Percentiles rank a stretch among this genome's conserved stretches.
phyloP scores from a whole-genome alignment of 2,329 filamentous ascomycete genomes.

The Scytalidium sp. region DNA sequence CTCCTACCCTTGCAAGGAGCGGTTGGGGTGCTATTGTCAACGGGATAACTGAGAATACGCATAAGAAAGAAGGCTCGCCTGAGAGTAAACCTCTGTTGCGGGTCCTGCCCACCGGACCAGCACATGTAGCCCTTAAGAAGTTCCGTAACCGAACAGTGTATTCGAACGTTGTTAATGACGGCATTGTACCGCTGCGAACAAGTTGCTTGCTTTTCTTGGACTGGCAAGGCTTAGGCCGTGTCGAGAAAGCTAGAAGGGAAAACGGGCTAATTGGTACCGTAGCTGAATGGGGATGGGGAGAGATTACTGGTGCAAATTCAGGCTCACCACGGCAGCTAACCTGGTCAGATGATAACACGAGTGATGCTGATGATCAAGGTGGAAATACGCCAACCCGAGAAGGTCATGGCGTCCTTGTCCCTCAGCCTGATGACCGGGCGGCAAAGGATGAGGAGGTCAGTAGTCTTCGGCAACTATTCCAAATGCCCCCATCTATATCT shows the following conservation, averaged over 20 bases:
- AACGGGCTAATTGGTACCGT: constrained; percentile 91
- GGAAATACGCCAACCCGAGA: constrained; percentile 40
- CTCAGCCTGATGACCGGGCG: constrained; percentile 65
- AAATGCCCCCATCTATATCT: not conserved
- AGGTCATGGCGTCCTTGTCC: constrained; percentile 52
- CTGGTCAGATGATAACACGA: constrained; percentile 17
- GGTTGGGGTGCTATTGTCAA: constrained; percentile 88
- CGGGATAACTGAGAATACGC: constrained; percentile 68
- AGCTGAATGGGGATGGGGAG: constrained; percentile 91
- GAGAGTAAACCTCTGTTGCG: constrained; percentile 85
- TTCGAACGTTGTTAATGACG: constrained; percentile 96
- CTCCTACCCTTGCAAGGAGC: constrained; percentile 78
- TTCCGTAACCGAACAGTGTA: constrained; percentile 92
- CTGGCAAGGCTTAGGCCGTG: constrained; percentile 89
- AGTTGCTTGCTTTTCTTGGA: constrained; percentile 96
- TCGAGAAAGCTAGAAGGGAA: constrained; percentile 90
- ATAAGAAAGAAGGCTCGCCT: constrained; percentile 61
- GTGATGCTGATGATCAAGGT: constrained; percentile 23
- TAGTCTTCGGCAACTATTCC: constrained; percentile 47
- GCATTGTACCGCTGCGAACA: constrained; percentile 90
- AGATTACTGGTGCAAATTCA: constrained; percentile 71
- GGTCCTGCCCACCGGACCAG: constrained; percentile 87
- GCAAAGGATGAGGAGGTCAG: constrained; percentile 64
- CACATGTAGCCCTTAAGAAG: constrained; percentile 79
- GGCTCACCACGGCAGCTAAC: constrained; percentile 20